These are phyloP conservation scores for Aspergillus tubingensis DNA, from an alignment of 2,329 filamentous ascomycete genomes.

Conservation along the genomic window DNA sequence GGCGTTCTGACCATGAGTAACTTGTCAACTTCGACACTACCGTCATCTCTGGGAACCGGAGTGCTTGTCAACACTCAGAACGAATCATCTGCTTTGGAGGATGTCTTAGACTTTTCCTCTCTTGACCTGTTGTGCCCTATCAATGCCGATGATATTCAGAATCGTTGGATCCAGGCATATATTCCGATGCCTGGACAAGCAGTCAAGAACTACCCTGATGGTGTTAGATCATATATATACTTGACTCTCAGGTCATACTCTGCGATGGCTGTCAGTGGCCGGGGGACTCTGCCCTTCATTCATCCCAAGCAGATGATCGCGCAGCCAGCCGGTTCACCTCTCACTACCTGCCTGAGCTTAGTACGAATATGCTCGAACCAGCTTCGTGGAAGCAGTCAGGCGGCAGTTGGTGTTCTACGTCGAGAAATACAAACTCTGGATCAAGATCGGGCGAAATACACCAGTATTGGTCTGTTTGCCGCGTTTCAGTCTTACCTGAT, in stretches of 20 bases:
- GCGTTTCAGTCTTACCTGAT: conserved; percentile 56
- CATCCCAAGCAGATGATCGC: conserved; percentile 42
- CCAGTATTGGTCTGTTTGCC: conserved; percentile 39
- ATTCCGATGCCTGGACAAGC: conserved; percentile 49
- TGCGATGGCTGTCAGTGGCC: conserved; percentile 39
- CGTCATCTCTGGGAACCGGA: too few species aligned
- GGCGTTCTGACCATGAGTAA: too few species aligned
- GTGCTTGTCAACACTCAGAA: too few species aligned
- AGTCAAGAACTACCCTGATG: conserved; percentile 45
- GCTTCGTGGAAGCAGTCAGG: conserved; percentile 25
- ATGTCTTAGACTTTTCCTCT: conserved; percentile 33
- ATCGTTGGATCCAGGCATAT: conserved; percentile 53
- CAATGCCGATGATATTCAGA: conserved; percentile 50
- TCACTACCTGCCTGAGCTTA: conserved; percentile 47
- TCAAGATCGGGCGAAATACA: conserved; percentile 22
- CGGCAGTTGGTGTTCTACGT: conserved; percentile 39
- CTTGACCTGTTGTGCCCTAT: conserved; percentile 49
- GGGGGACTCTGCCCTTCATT: conserved; percentile 48
- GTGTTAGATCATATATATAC: conserved; percentile 44
- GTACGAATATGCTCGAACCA: conserved; percentile 43
- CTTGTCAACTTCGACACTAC: too few species aligned
- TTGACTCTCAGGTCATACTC: conserved; percentile 51
- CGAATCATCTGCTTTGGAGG: too few species aligned
- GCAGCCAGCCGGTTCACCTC: conserved; percentile 30
- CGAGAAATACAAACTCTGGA: conserved; percentile 49